Base-by-base conservation (phyloP, 345 rosid genomes). In the Rhodamnia rubescens region DNA sequence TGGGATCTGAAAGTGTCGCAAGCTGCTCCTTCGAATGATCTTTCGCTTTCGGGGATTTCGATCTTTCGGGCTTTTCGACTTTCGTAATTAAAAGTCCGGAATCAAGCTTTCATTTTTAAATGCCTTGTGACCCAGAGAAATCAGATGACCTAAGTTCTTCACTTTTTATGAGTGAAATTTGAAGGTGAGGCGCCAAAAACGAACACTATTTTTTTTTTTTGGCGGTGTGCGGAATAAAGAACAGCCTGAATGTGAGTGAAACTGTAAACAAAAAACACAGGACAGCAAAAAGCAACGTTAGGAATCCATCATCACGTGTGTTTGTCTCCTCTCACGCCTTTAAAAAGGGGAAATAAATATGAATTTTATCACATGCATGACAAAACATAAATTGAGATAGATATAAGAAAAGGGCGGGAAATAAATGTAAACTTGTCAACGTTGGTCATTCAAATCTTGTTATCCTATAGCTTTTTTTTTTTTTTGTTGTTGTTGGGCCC, bases 21-120 rank as follows among this genome's bases (percentile, higher is more conserved):
- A 36, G 78, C 1, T 0, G 47, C 29, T 20, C 22, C 3, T 7
- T 3, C 10, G 8, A 8, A 69, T 18, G 7, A 32, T 69, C 16
- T 9, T 69, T 32, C 47, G 12, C 78, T 69, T 69, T 32, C 18
- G 24, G 78, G 78, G 44, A 32, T 64, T 32, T 61, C 8, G 74
- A 61, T 36, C 40, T 61, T 53, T 15, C 40, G 10, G 42, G 74
- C 42, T 3, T 29, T 64, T 7, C 44, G 18, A 64, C 78, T 69
- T 18, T 69, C 44, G 8, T 18, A 32, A 69, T 8, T 32, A 4
- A 32, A 32, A 69, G 44, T 32, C 3, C 8, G 4, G 78, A 32
- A 18, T 21, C 44, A 18, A 32, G 18, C 78, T 69, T 69, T 18
- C 6, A 16, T 44, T 69, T 69, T 32, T 0, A 32, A 4, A 69